Percentiles rank a stretch among this genome's conserved stretches.
Conservation (phyloP, 345 rosid genomes). For the Brassica incana region DNA sequence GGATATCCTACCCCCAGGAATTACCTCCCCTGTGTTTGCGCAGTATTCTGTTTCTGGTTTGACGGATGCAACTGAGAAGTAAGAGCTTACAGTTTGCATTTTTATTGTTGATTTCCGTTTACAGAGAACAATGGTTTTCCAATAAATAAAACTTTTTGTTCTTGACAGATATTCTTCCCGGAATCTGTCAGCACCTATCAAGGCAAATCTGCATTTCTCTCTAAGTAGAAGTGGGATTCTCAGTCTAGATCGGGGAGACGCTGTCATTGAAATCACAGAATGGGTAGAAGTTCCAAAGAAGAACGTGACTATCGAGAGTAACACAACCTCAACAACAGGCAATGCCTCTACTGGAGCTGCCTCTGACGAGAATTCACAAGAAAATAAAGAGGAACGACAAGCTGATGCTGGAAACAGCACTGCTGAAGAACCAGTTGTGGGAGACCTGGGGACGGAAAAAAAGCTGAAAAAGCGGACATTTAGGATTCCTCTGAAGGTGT, state of each 20-base stretch:
- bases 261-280: conserved; percentile 87
- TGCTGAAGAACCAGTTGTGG: conserved; percentile 52
- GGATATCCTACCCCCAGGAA: conserved; percentile 79
- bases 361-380: conserved; percentile 52
- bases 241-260: conserved; percentile 89
- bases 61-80: conserved; percentile 79
- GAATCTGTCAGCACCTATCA: conserved; percentile 91
- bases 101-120: conserved; percentile 14
- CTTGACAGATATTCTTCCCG: conserved; percentile 73
- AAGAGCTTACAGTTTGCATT: conserved; percentile 39
- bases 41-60: conserved; percentile 84
- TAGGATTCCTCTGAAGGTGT: conserved; percentile 89
- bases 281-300: conserved; percentile 97
- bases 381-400: conserved; percentile 49
- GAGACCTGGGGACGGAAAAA: conserved; percentile 62
- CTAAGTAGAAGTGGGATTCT: conserved; percentile 93
- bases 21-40: conserved; percentile 65
- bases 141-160: conserved; percentile 1
- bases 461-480: conserved; percentile 82
- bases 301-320: conserved; percentile 64
- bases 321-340: conserved; percentile 57
- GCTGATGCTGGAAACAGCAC: conserved; percentile 47
- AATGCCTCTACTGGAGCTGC: conserved; percentile 53
- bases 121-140: not conserved
- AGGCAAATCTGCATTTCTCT: conserved; percentile 89